Evolutionary conservation across 768 basidiomycete species (phyloP), one percentile per base, ranked within the genome.

Genomic region (Tricholoma furcatifolium): DNA sequence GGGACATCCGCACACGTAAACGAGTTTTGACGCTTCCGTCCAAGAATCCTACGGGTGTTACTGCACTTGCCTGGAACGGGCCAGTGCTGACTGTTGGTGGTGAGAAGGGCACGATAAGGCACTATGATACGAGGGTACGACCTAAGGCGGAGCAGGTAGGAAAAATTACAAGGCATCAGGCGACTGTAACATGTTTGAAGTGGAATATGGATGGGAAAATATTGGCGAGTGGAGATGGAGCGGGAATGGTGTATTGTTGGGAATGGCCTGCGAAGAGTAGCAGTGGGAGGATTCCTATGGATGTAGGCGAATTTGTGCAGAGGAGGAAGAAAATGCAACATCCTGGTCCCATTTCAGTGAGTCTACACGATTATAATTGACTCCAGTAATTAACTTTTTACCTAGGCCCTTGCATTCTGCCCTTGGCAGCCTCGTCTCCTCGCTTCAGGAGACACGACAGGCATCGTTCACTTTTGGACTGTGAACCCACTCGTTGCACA

Each of bases 371-470:
- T 23, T 17, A 23, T 7, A 40, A 39, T 21, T 47, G 10, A 20
- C 32, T 21, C 30, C 21, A 32, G 35, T 46, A 21, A 27, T 51
- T n/a, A 20, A 32, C 11, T 32, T 15, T 50, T 10, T 23, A 17
- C 53, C 24, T 30, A 91, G 90, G 91, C 93, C 0, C 70, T 95
- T 47, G 86, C 91, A 1, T 96, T 93, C 85, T 92, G 87, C 56
- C 90, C 93, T 0, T 95, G 93, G 93, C 84, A 91, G 62, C 77
- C 84, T 0, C 84, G 84, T 15, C 72, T 92, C 3, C 80, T 95
- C 40, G 90, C 91, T 0, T 82, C 87, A 0, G 93, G 92, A 0
- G 92, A 86, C 38, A 73, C 77, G 2, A 74, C 77, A 11, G 80
- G 81, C 21, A 74, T 75, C 1, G 69, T 83, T 51, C 78, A 78